Conservation (phyloP, 805 yeast genomes). For the Candida stauntonica region DNA sequence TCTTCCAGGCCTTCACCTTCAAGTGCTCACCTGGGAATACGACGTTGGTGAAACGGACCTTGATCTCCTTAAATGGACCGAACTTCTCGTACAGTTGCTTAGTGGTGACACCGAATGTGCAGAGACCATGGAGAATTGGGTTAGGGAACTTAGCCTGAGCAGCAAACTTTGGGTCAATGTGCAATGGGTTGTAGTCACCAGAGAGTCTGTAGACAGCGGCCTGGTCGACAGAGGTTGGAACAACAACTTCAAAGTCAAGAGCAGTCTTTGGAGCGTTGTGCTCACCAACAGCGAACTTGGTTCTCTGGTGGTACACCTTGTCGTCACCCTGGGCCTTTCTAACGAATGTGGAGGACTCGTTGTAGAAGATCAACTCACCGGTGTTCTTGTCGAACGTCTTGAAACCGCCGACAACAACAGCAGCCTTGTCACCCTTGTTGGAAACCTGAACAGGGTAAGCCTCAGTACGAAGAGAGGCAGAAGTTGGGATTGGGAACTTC, state of each 20-base stretch:
- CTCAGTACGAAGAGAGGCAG: slow-evolving; percentile 57
- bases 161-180: slow-evolving; percentile 89
- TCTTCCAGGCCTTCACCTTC: slow-evolving; percentile 79
- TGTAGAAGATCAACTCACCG: slow-evolving; percentile 68
- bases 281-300: slow-evolving; percentile 55
- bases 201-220: slow-evolving; percentile 89
- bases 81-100: slow-evolving; percentile 73
- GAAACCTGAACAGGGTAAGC: slow-evolving; percentile 66
- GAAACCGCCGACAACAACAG: slow-evolving; percentile 66
- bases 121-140: slow-evolving; percentile 93
- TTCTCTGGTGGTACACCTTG: slow-evolving; percentile 42
- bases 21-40: slow-evolving; percentile 94
- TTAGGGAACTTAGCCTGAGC: slow-evolving; percentile 76
- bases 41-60: slow-evolving; percentile 84
- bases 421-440: slow-evolving; percentile 84
- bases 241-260: slow-evolving; percentile 64
- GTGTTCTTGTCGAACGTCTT: slow-evolving; percentile 63
- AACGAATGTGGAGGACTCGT: slow-evolving; percentile 80
- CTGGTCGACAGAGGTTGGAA: slow-evolving; percentile 61
- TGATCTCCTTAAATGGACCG: slow-evolving; percentile 80
- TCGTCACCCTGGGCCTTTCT: slow-evolving; percentile 63
- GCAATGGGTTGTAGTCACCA: slow-evolving; percentile 94
- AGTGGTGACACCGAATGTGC: slow-evolving; percentile 77
- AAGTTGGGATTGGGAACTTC: slow-evolving; percentile 74
- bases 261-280: slow-evolving; percentile 57